Percentiles rank a stretch among this genome's conserved stretches.
Conservation (phyloP, 169 alveolate genomes). For the Perkinsus olseni region DNA sequence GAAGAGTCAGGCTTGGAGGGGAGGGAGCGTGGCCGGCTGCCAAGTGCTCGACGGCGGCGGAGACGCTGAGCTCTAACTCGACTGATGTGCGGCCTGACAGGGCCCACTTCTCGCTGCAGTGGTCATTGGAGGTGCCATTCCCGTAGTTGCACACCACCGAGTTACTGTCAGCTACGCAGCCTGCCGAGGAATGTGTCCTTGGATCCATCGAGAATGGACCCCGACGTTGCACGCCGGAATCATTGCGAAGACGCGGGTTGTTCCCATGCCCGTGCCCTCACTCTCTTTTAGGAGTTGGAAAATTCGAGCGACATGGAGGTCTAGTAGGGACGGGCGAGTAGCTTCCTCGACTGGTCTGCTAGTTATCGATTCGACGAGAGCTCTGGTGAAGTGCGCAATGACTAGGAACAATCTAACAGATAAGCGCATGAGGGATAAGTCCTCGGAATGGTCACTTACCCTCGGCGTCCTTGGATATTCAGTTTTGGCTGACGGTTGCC, state of each 20-base stretch:
- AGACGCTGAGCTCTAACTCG: not conserved
- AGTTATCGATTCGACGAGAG: not conserved
- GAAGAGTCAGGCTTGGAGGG: not conserved
- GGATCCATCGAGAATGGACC: too few species aligned
- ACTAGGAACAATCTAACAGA: not conserved
- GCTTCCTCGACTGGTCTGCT: not conserved
- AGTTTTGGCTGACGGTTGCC: too few species aligned
- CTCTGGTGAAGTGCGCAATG: not conserved
- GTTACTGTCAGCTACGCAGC: too few species aligned
- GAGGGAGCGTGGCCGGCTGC: not conserved
- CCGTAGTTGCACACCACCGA: too few species aligned
- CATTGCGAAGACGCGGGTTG: too few species aligned
- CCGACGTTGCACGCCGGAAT: too few species aligned
- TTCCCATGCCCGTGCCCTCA: too few species aligned
- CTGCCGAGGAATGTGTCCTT: too few species aligned
- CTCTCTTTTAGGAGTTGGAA: not conserved
- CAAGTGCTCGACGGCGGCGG: not conserved
- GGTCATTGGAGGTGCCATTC: too few species aligned
- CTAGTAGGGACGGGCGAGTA: not conserved
- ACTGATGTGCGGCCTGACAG: not conserved
- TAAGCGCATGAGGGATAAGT: not conserved
- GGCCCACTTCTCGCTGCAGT: too few species aligned
- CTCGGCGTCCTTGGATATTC: not conserved
- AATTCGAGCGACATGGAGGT: too few species aligned
- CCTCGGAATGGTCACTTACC: not conserved